phyloP scores from a whole-genome alignment of 2,329 filamentous ascomycete genomes.

The Cladosporium phlei region DNA sequence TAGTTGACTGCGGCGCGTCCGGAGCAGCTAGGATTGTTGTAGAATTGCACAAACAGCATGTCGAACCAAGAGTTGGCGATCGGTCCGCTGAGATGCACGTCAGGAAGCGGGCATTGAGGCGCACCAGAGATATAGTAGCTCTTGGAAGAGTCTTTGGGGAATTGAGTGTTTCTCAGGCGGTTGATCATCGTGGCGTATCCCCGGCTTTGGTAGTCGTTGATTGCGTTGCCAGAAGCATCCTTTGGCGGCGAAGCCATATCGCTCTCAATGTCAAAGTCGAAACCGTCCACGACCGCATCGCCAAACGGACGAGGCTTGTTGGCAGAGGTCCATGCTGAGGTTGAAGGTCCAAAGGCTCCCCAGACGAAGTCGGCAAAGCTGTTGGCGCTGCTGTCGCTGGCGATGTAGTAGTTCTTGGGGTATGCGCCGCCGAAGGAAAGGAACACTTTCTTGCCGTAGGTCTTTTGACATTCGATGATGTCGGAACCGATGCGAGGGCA shows the following conservation, averaged over 20 bases:
- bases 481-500: constrained; percentile 39
- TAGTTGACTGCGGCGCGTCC: constrained; percentile 38
- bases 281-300: constrained; percentile 47
- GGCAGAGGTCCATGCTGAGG: constrained; percentile 28
- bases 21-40: constrained; percentile 45
- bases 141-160: constrained; percentile 30
- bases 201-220: constrained; percentile 30
- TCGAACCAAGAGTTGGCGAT: constrained; percentile 40
- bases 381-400: constrained; percentile 36
- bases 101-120: constrained; percentile 45
- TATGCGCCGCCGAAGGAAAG: constrained; percentile 43
- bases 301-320: constrained; percentile 44
- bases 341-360: constrained; percentile 40
- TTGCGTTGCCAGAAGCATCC: constrained; percentile 27
- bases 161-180: constrained; percentile 40
- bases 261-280: constrained; percentile 49
- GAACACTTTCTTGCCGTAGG: constrained; percentile 42
- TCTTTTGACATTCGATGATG: constrained; percentile 43
- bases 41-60: constrained; percentile 44
- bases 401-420: constrained; percentile 40
- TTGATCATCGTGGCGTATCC: constrained; percentile 43
- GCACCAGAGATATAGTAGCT: constrained; percentile 49
- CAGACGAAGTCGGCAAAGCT: constrained; percentile 43
- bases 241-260: constrained; percentile 27
- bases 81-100: constrained; percentile 36